Base-by-base conservation (phyloP, 2,329 filamentous ascomycete species). In the Lachnellula willkommii region DNA sequence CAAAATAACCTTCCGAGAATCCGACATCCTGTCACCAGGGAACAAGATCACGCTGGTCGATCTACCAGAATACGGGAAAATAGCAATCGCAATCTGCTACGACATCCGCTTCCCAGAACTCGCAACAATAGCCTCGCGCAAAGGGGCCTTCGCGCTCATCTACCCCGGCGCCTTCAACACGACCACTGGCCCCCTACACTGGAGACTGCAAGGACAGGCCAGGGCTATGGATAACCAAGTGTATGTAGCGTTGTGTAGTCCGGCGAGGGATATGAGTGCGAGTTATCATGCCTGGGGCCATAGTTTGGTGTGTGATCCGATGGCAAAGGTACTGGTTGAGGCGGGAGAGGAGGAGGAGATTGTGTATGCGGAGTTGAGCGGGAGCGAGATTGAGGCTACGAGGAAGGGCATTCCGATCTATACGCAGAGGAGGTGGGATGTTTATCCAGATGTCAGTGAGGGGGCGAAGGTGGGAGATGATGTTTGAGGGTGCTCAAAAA, bases 91-190 rank as follows among this genome's bases (percentile, higher is more conserved):
- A 35, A 97, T 99, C 70, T 99, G 94, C 80, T 99, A 99, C 75
- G 94, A 99, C 73, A 84, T 99, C 54, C 90, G 94, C 42, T 99
- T 99, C 76, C 93, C 94, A 0, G 94, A 97, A 74, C 79, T 96
- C 11, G 94, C 91, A 3, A 94, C 84, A 70, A 87, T 97, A 55
- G 93, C 93, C 0, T 90, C 93, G 20, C 81, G 94, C 35, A 84
- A 85, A 63, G 91, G 88, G n/a, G 88, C 85, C 56, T 99, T 99
- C 72, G 79, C 90, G 47, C 82, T 97, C 53, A 71, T 97, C 17
- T 97, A 96, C 72, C 94, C 94, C 0, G 94, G 91, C n/a, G 94
- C 94, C 1, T 99, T 99, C 79, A 99, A 97, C 73, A 78, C 89
- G 58, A 96, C 91, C 0, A 99, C 94, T 0, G 94, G 94, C 0